Conservation (phyloP, 495 filamentous ascomycete species). For the Penicillium diatomitis region DNA sequence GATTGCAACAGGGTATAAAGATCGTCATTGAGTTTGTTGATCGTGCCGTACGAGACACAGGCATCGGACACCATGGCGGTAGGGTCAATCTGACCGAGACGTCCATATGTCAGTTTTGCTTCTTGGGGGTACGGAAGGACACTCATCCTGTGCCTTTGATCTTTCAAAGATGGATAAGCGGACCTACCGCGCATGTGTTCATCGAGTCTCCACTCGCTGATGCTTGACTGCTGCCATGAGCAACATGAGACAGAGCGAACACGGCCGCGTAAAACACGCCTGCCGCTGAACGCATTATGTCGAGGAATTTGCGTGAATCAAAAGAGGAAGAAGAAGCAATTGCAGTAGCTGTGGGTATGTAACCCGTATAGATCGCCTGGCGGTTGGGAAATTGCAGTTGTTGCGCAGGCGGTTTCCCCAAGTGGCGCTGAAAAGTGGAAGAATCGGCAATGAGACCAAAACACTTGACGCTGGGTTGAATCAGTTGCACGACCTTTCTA, state of each 20-base stretch:
- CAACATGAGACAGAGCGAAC: conserved; percentile 58
- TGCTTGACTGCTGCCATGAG: conserved; percentile 30
- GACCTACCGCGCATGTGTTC: conserved; percentile 58
- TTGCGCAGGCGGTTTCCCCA: too few relatives aligned
- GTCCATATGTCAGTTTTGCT: not conserved
- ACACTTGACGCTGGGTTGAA: too few relatives aligned
- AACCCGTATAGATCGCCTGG: too few relatives aligned
- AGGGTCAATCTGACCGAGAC: conserved; percentile 47
- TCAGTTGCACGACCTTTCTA: too few relatives aligned
- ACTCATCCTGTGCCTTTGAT: too few relatives aligned
- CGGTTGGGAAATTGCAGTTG: too few relatives aligned
- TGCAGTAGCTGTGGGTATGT: too few relatives aligned
- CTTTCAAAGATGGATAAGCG: not conserved
- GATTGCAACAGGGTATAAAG: conserved; percentile 73
- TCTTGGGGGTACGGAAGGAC: too few relatives aligned
- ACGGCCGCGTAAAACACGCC: conserved; percentile 67
- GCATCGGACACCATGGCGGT: conserved; percentile 69
- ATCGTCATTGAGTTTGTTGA: conserved; percentile 72
- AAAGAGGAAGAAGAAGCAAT: too few relatives aligned
- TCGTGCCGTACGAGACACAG: conserved; percentile 82
- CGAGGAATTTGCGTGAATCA: not conserved
- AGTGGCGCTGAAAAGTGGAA: too few relatives aligned
- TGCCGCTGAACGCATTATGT: conserved; percentile 55
- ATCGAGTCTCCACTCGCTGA: conserved; percentile 31
- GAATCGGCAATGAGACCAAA: too few relatives aligned